phyloP scores from a whole-genome alignment of 768 basidiomycete genomes.

The Psilocybe subaeruginosa region DNA sequence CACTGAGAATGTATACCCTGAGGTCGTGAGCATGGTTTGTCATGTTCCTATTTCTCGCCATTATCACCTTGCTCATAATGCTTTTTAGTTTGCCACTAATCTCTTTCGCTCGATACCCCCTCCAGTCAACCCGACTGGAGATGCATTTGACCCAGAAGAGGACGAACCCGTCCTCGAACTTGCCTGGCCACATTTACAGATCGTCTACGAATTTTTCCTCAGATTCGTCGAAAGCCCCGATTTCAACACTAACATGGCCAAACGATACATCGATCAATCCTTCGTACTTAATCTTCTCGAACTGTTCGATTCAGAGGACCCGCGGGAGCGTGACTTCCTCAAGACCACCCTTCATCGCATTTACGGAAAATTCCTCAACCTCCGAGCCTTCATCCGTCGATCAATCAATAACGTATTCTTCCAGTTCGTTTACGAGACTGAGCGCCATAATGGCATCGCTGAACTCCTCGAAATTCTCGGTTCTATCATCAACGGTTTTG shows the following conservation, averaged over 20 bases:
- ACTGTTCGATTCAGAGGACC: constrained; percentile 98
- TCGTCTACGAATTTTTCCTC: constrained; percentile 99
- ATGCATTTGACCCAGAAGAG: constrained; percentile 99
- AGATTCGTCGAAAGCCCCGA: constrained; percentile 97
- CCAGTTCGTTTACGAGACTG: constrained; percentile 98
- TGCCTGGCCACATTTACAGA: constrained; percentile 99
- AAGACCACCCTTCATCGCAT: constrained; percentile 99
- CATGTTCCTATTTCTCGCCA: constrained; percentile 8
- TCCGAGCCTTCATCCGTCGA: constrained; percentile 97
- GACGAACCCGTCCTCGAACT: constrained; percentile 99
- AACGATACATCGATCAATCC: constrained; percentile 94
- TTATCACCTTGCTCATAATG: constrained; percentile 16
- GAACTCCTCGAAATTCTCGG: constrained; percentile 97
- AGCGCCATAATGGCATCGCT: constrained; percentile 98
- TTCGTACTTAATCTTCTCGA: constrained; percentile 97
- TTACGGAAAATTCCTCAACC: constrained; percentile 98
- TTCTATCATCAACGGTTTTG: constrained; percentile 99
- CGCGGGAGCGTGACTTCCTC: constrained; percentile 97
- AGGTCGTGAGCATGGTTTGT: constrained; percentile 96
- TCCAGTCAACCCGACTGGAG: constrained; percentile 96
- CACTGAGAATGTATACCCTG: constrained; percentile 96
- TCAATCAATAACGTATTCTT: constrained; percentile 99
- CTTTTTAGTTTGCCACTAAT: constrained; percentile 88
- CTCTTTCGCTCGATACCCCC: constrained; percentile 99
- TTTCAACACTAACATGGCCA: constrained; percentile 97